Evolutionary conservation across 805 yeast genomes (phyloP).

Genomic region (Wickerhamomyces bisporus): DNA sequence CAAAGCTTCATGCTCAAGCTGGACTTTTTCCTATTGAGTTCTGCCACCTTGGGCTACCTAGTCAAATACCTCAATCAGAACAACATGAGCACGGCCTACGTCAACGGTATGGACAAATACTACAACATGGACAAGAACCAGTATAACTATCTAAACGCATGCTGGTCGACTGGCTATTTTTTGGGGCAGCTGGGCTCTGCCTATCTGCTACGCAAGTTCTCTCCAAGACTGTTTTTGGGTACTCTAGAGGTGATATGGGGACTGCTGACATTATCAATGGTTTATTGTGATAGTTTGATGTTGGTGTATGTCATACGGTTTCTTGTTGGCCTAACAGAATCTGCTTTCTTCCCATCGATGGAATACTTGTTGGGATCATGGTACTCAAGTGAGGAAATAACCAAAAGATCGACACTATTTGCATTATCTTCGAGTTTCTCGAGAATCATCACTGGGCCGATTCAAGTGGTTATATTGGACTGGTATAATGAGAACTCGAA

Average conservation of each 20-base stretch:
- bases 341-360: slow-evolving; percentile 44
- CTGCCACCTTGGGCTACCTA: slow-evolving; percentile 38
- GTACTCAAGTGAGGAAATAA: slow-evolving; percentile 27
- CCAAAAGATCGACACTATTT: slow-evolving; percentile 29
- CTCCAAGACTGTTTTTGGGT: slow-evolving; percentile 39
- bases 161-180: slow-evolving; percentile 45
- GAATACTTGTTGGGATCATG: slow-evolving; percentile 36
- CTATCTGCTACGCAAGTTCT: slow-evolving; percentile 31
- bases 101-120: slow-evolving; percentile 33
- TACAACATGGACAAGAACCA: slow-evolving; percentile 36
- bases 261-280: slow-evolving; percentile 31
- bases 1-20: slow-evolving; percentile 26
- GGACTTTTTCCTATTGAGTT: slow-evolving; percentile 32
- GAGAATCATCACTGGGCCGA: slow-evolving; percentile 30
- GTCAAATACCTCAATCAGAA: slow-evolving; percentile 36
- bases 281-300: slow-evolving; percentile 17
- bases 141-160: slow-evolving; percentile 36
- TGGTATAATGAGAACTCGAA: slow-evolving; percentile 14
- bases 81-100: slow-evolving; percentile 37
- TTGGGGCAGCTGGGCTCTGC: slow-evolving; percentile 43
- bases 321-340: slow-evolving; percentile 37
- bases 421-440: slow-evolving; percentile 29
- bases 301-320: slow-evolving; percentile 28
- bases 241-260: slow-evolving; percentile 40
- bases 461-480: slow-evolving; percentile 28